These are phyloP conservation scores for Russula lepida DNA, from an alignment of 768 basidiomycete species.

Conservation along the genomic window DNA sequence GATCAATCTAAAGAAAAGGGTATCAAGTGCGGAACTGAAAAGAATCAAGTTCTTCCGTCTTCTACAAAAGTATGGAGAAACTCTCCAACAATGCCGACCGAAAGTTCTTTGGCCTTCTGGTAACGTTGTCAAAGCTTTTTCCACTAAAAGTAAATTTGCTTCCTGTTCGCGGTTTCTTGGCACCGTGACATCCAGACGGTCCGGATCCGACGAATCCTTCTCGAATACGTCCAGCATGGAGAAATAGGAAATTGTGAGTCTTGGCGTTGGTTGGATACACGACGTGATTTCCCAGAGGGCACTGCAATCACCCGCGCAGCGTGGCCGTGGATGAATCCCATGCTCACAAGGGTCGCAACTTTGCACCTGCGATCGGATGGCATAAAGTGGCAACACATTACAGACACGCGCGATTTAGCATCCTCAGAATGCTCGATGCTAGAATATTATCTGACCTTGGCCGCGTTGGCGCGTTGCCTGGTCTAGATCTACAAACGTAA, in stretches of 20 bases:
- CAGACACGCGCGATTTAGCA: slow-evolving; percentile 4
- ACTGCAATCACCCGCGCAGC: slow-evolving; percentile 18
- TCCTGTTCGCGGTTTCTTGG: slow-evolving; percentile 21
- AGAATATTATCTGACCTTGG: slow-evolving; percentile 11
- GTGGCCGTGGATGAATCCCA: slow-evolving; percentile 20
- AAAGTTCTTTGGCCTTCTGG: slow-evolving; percentile 7
- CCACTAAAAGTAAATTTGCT: slow-evolving; percentile 10
- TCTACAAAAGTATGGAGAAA: slow-evolving; percentile 8
- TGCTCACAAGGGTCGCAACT: slow-evolving; percentile 19
- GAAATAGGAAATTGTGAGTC: slow-evolving; percentile 1
- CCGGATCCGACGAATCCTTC: slow-evolving; percentile 20
- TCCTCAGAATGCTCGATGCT: slow-evolving; percentile 8
- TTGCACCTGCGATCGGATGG: slow-evolving; percentile 15
- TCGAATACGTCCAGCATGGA: slow-evolving; percentile 17
- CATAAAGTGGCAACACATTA: slow-evolving; percentile 19
- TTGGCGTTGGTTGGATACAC: slow-evolving; percentile 17
- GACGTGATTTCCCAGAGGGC: slow-evolving; percentile 11
- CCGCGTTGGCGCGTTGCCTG: slow-evolving; percentile 4
- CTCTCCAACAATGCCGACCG: slow-evolving; percentile 14
- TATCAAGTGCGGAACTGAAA: slow-evolving; percentile 1
- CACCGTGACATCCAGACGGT: slow-evolving; percentile 23
- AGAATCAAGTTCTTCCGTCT: neutral
- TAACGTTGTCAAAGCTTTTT: neutral
- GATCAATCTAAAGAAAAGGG: slow-evolving; percentile 18
- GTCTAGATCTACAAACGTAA: slow-evolving; percentile 23